phyloP scores from a whole-genome alignment of 2,329 filamentous ascomycete species.

The Penicillium sp. region DNA sequence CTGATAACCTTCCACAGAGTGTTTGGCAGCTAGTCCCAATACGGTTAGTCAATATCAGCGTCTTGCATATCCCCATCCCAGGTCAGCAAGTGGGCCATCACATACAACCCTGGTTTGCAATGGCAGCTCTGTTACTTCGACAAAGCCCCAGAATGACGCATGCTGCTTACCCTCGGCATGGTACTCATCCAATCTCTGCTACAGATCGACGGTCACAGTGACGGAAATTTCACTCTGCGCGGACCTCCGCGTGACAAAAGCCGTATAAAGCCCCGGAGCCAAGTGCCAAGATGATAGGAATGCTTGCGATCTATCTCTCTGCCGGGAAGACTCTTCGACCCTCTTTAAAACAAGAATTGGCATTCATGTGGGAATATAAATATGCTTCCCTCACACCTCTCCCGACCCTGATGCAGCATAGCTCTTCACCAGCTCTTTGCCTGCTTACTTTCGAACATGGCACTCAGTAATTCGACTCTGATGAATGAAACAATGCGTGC shows the following conservation, averaged over 20 bases:
- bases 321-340: too few relatives aligned
- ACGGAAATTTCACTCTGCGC: too few relatives aligned
- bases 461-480: neutral
- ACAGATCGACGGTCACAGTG: too few relatives aligned
- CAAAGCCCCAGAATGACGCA: neutral
- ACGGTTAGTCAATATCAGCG: neutral
- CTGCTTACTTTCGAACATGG: neutral
- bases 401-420: neutral
- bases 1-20: neutral
- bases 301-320: too few relatives aligned
- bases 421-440: neutral
- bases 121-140: neutral
- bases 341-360: neutral
- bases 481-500: slow-evolving; percentile 29
- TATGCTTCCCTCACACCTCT: neutral
- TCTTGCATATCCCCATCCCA: neutral
- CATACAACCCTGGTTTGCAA: neutral
- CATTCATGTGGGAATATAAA: neutral
- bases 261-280: too few relatives aligned
- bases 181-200: too few relatives aligned
- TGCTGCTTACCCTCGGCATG: neutral
- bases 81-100: neutral
- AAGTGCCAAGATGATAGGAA: too few relatives aligned
- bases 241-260: too few relatives aligned
- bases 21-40: neutral